Percentiles rank a stretch among this genome's conserved stretches.
These are phyloP conservation scores for Taphrina confusa DNA, from an alignment of 1,139 yeast genomes.

Conservation along the genomic window DNA sequence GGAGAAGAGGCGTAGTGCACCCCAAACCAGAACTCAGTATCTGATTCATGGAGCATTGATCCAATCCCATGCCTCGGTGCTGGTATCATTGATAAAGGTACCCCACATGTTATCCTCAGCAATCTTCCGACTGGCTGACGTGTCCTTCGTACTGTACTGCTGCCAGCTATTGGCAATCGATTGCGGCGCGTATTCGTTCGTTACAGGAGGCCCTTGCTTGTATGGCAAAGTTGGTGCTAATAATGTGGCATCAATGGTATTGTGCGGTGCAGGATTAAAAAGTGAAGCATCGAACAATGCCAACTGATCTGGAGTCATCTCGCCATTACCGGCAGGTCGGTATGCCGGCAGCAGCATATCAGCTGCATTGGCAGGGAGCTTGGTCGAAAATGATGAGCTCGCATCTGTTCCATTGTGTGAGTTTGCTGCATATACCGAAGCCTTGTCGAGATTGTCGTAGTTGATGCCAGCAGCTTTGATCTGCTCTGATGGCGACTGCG, in stretches of 20 bases:
- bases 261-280: constrained; percentile 4
- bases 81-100: constrained; percentile 16
- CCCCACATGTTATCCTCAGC: constrained; percentile 25
- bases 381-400: constrained; percentile 13
- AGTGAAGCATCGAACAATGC: constrained; percentile 1
- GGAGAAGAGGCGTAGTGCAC: too few species aligned
- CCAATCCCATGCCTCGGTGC: constrained; percentile 23
- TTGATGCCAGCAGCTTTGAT: constrained; percentile 15
- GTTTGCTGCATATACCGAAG: background rate
- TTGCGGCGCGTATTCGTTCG: constrained; percentile 13
- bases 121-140: constrained; percentile 19
- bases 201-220: background rate
- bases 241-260: constrained; percentile 19
- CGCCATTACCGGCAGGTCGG: background rate
- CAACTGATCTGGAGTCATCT: background rate
- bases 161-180: constrained; percentile 1
- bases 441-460: constrained; percentile 6
- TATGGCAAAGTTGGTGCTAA: background rate
- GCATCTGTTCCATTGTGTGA: background rate
- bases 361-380: constrained; percentile 22
- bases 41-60: background rate
- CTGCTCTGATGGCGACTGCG: constrained; percentile 2
- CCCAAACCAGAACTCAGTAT: too few species aligned
- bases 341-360: constrained; percentile 20
- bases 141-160: constrained; percentile 1